Percentiles rank a stretch among this genome's conserved stretches.
phyloP scores from a whole-genome alignment of 1,284 basidiomycete species.

The Polyporus tsugae region DNA sequence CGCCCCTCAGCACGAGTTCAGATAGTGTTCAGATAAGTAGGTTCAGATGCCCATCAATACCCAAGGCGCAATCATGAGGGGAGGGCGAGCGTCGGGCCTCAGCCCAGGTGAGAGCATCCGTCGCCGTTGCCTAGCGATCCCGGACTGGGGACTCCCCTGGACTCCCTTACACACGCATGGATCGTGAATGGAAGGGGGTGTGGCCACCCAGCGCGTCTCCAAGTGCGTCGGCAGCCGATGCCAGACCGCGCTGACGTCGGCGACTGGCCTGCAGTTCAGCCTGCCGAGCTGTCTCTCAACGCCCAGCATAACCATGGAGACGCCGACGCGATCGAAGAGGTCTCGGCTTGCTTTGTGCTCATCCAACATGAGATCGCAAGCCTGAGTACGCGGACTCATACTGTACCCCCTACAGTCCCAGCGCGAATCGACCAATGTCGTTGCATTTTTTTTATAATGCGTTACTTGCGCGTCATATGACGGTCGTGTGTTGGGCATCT shows the following conservation, averaged over 20 bases:
- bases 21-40: neutral
- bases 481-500: neutral
- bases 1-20: neutral
- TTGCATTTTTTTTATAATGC: neutral
- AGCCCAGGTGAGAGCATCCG: neutral
- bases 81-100: neutral
- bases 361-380: neutral
- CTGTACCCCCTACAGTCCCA: neutral
- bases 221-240: neutral
- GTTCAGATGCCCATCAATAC: neutral
- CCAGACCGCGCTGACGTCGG: neutral
- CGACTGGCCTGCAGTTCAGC: neutral
- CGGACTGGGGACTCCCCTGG: neutral
- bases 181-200: neutral
- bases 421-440: neutral
- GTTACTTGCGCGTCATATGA: neutral
- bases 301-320: constrained; percentile 3
- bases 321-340: neutral
- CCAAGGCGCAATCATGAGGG: neutral
- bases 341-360: neutral
- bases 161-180: neutral
- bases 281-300: neutral
- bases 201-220: neutral
- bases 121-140: constrained; percentile 5
- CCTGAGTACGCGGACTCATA: neutral